Evolutionary conservation across 768 basidiomycete genomes (phyloP), one percentile per base, ranked within the genome.

Genomic region (Pulveroboletus sp.): DNA sequence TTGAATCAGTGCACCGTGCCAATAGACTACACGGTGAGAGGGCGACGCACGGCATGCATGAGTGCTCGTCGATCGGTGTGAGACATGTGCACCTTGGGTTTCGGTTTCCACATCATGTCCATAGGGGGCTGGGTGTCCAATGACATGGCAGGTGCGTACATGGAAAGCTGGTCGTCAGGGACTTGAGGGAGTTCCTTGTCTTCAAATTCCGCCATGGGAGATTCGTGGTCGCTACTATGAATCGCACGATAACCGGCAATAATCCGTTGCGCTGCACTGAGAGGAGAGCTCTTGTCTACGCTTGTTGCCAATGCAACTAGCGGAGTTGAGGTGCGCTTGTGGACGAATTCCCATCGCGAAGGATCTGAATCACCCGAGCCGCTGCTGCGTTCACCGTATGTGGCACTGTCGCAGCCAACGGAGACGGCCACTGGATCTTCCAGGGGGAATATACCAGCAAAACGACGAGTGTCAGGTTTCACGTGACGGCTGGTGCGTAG

Each of bases 1-100:
- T 39, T 6, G 44, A 3, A n/a, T 64, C 21, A 55, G 36, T 27
- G 15, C 14, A 17, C n/a, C 10, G 17, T 24, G 8, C n/a, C 39
- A 28, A 39, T 5, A 36, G 1, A 36, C 27, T 11, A 39, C 27
- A 32, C 32, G 27, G 26, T 31, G n/a, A 40, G 38, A 53, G 35
- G 32, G 28, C 14, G 36, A 70, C 77, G 36, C 46, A 79, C 78
- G 37, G 74, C 67, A 50, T 70, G 57, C 8, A 63, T 49, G 28
- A 79, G 61, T 4, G 68, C 74, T 38, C 60, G 64, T 37, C 57
- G 58, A 39, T 73, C 71, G 26, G 72, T 69, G 40, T 63, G 68
- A 39, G 69, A 64, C 50, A 69, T 69, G 31, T 64, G 57, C 17
- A 72, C 58, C 53, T 63, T 70, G 17, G 62, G 66, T 46, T 66